Evolutionary conservation across 306 rosid genomes (phyloP), one percentile per base, ranked within the genome.

Genomic region (Fagus sylvatica): DNA sequence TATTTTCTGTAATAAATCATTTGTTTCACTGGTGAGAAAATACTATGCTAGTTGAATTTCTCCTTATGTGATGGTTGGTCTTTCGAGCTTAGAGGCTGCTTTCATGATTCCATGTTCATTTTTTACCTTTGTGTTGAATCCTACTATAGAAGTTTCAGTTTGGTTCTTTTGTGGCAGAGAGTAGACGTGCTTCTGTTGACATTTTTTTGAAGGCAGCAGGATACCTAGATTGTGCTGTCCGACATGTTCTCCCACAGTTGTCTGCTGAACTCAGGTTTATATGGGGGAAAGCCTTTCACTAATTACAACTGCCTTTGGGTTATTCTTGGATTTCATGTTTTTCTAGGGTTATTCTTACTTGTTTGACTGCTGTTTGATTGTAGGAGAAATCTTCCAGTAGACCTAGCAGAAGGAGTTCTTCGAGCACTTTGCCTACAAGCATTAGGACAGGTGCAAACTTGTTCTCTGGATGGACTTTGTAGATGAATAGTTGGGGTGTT

Each of bases 361-460:
- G 76, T 40, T 65, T 86, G 75, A 73, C 32, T 53, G 53, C 74
- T 70, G 78, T 83, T 53, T 46, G 42, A 73, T 86, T 84, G 64
- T 82, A 95, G 99, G 96, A 88, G 94, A 86, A 88, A 89, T 82
- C 90, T 95, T 36, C 99, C 99, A 3, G 96, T 93, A 3, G 99
- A 95, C 86, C 86, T 95, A 61, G 88, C 94, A 69, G 99, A 95
- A 84, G 99, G 98, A 68, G 93, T 85, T 86, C 98, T 95, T 76
- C 93, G 99, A 78, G 97, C 98, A 16, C 96, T 93, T 74, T 79
- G 93, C 89, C 87, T 95, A 54, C 99, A 91, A 82, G 97, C 99
- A 73, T 81, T 95, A 75, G 98, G 99, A 83, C 91, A 87, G 97
- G 99, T 95, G 90, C 32, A 60, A 62, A 69, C 75, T 65, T 72